These are phyloP conservation scores for Pyrenochaeta sp. DNA, from an alignment of 2,329 filamentous ascomycete species.

Conservation along the genomic window DNA sequence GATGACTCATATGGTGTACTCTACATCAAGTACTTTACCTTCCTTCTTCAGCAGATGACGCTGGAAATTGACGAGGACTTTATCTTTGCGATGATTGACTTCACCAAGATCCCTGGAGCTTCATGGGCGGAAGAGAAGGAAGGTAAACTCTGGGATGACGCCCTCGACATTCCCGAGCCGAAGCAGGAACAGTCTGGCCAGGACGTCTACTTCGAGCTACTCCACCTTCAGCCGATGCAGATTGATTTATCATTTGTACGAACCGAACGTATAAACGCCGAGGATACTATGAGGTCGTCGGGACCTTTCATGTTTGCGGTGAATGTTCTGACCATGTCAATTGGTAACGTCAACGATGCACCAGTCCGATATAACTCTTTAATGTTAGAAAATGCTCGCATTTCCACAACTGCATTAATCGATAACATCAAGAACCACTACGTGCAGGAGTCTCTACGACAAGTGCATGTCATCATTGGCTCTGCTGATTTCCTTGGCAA, in stretches of 20 bases:
- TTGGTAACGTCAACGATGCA: slow-evolving; percentile 98
- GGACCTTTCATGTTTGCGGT: slow-evolving; percentile 99
- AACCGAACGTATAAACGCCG: slow-evolving; percentile 94
- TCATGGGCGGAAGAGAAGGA: slow-evolving; percentile 86
- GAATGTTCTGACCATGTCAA: slow-evolving; percentile 98
- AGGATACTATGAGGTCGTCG: slow-evolving; percentile 85
- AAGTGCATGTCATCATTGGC: slow-evolving; percentile 96
- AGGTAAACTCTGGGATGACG: slow-evolving; percentile 87
- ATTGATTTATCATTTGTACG: slow-evolving; percentile 96
- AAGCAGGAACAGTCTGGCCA: slow-evolving; percentile 83
- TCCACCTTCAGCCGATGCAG: slow-evolving; percentile 98
- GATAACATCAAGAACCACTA: slow-evolving; percentile 94
- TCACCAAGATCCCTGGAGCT: slow-evolving; percentile 89
- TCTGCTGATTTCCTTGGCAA: slow-evolving; percentile 98
- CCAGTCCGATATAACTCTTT: slow-evolving; percentile 92
- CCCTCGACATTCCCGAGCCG: slow-evolving; percentile 90
- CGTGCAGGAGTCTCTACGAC: slow-evolving; percentile 92
- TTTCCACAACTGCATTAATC: slow-evolving; percentile 83
- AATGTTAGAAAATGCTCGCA: slow-evolving; percentile 92
- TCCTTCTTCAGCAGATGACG: slow-evolving; percentile 97
- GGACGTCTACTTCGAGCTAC: slow-evolving; percentile 96
- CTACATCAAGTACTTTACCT: slow-evolving; percentile 97
- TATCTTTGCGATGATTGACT: slow-evolving; percentile 94
- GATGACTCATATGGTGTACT: slow-evolving; percentile 97
- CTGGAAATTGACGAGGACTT: slow-evolving; percentile 98